Base-by-base conservation (phyloP, 352 stramenopile genomes). In the Phytophthora ramorum region DNA sequence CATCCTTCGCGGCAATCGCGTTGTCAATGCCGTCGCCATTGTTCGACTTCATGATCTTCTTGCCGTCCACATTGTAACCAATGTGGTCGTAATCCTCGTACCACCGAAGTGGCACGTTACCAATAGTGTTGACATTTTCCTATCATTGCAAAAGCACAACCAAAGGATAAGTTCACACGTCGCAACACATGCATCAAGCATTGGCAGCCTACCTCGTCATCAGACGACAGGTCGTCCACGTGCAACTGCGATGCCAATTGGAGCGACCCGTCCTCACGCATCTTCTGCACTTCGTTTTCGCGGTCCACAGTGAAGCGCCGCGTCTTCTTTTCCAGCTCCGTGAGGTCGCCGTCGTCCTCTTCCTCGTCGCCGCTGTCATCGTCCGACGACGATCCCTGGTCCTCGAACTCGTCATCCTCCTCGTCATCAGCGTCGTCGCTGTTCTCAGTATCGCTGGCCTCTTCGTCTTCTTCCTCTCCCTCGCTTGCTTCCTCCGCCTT, bases 41-140 rank as follows among this genome's bases (percentile, higher is more conserved):
- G 53, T 97, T 96, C 35, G 87, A 90, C 70, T 98, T 97, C 75
- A 98, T 91, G 58, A 99, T 95, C 74, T 98, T 98, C 64, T 97
- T 89, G 34, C 98, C 98, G 43, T 98, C 94, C 14, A 97, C 79
- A 79, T 99, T 94, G 85, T 99, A 99, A 53, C 98, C 98, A 75
- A 99, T 98, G 83, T 99, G 98, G 75, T 99, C 97, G 73, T 99
- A 99, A 55, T 99, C 98, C 59, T 99, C 98, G 69, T 99, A 99
- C 98, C 98, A 99, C 55, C 99, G 97, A 8, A 99, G 81, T 19
- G 98, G 98, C 35, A 99, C 97, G 68, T 98, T 97, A 49, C 97
- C 97, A 63, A 99, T 99, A 22, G 97, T 98, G 83, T 99, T 99
- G 46, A 86, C 67, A 55, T 82, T 92, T 66, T 98, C 96, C 66